These are phyloP conservation scores for Fusarium dlaminii DNA, from an alignment of 2,329 filamentous ascomycete species.

Conservation along the genomic window DNA sequence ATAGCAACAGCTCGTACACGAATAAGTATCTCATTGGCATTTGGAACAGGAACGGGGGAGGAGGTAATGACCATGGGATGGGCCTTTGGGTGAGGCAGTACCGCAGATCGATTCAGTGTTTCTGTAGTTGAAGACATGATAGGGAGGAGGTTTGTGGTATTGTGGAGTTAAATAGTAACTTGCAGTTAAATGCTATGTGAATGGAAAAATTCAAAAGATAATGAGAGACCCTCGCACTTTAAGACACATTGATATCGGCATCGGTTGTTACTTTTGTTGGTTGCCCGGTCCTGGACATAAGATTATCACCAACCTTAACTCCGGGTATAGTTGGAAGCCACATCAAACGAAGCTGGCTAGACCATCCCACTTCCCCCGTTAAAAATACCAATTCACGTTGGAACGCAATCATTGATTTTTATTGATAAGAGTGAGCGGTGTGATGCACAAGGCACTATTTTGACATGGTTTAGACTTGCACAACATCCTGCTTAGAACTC, in stretches of 20 bases:
- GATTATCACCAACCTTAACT: background rate
- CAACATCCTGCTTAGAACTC: no score
- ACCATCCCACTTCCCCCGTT: no score
- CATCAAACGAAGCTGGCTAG: no score
- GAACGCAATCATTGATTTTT: rapidly evolving
- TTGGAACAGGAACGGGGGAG: rapidly evolving
- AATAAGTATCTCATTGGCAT: background rate
- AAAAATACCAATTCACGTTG: background rate
- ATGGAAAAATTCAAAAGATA: rapidly evolving
- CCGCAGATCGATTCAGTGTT: background rate
- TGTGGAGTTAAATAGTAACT: rapidly evolving
- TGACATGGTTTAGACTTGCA: no score
- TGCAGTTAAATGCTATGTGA: background rate
- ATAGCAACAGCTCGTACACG: background rate
- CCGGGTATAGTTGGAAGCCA: background rate
- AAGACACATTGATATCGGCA: background rate
- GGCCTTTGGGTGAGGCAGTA: background rate
- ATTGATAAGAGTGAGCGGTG: background rate
- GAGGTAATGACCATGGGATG: background rate
- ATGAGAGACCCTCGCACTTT: rapidly evolving
- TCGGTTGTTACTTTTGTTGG: background rate
- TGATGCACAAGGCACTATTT: no score
- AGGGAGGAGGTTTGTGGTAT: rapidly evolving
- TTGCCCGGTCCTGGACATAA: background rate
- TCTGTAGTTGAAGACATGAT: background rate